Conservation (phyloP, 75 land plant species). For the Sequoiadendron giganteum region DNA sequence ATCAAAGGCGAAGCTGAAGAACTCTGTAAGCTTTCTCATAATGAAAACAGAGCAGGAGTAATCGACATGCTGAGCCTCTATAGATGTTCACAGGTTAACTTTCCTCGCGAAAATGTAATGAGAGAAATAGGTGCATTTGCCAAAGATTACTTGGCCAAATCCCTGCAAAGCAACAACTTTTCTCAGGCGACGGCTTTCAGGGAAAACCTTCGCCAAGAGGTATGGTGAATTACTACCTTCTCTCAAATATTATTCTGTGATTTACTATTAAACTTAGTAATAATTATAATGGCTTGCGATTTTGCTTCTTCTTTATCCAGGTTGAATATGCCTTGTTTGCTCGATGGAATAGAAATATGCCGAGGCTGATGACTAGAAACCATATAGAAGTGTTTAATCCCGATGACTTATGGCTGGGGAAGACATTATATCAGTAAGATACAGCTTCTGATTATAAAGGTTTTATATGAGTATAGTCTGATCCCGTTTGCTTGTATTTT, state of each 20-base stretch:
- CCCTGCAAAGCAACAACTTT: not conserved
- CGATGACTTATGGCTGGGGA: constrained; percentile 85
- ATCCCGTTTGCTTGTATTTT: not conserved
- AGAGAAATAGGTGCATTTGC: constrained; percentile 53
- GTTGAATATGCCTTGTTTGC: constrained; percentile 68
- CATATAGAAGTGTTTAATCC: constrained; percentile 68
- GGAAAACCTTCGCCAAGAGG: constrained; percentile 23
- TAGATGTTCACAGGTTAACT: constrained; percentile 66
- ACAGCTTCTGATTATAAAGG: not conserved
- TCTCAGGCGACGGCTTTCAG: constrained; percentile 22
- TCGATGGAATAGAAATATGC: constrained; percentile 73
- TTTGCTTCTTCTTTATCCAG: constrained; percentile 22
- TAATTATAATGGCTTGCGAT: no score
- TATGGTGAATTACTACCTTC: not conserved
- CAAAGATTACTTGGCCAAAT: not conserved
- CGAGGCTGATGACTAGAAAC: constrained; percentile 63
- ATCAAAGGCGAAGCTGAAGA: not conserved
- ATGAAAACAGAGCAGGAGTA: constrained; percentile 68
- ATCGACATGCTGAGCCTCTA: constrained; percentile 60
- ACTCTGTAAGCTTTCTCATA: constrained; percentile 41
- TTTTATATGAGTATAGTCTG: not conserved
- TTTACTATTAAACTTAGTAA: not conserved
- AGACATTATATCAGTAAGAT: constrained; percentile 69
- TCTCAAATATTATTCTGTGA: not conserved
- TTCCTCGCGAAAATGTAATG: constrained; percentile 72